A percentile compares a stretch with the other conserved stretches of the same genome.
Evolutionary conservation across 1,284 basidiomycete species (phyloP).

Genomic region (Thecaphora thlaspeos): DNA sequence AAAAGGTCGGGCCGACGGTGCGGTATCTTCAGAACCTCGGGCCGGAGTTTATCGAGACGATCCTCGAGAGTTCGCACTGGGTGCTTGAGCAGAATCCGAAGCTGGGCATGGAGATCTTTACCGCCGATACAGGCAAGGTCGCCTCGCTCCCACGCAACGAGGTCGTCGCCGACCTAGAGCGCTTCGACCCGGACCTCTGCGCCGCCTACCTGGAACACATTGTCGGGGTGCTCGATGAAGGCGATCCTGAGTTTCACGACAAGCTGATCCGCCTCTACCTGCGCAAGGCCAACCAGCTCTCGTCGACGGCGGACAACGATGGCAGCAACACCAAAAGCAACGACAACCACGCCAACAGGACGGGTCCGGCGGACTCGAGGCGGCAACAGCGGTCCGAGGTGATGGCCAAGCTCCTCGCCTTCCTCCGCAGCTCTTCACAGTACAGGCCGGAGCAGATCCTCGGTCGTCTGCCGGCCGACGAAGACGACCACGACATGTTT

Average conservation of each 20-base stretch:
- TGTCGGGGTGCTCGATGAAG: conserved; percentile 72
- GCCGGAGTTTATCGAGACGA: conserved; percentile 43
- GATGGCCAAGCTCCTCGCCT: conserved; percentile 72
- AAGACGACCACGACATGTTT: conserved; percentile 65
- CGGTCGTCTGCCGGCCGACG: conserved; percentile 71
- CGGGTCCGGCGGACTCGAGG: background rate
- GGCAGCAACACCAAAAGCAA: background rate
- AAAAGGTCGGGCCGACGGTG: conserved; percentile 79
- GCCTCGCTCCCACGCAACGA: conserved; percentile 63
- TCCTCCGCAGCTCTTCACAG: conserved; percentile 71
- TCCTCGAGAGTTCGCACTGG: conserved; percentile 68
- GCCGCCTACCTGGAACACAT: conserved; percentile 83
- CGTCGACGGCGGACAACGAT: too few relatives aligned
- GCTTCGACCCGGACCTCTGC: conserved; percentile 66
- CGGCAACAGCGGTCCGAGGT: conserved; percentile 58
- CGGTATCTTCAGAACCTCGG: conserved; percentile 85
- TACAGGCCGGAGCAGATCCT: conserved; percentile 81
- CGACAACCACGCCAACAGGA: too few relatives aligned
- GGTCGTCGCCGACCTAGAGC: conserved; percentile 65
- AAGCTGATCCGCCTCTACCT: conserved; percentile 83
- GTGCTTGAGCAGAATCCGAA: conserved; percentile 72
- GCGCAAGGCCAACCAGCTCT: conserved; percentile 62
- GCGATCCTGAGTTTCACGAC: conserved; percentile 73
- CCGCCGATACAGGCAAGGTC: conserved; percentile 74
- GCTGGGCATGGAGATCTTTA: conserved; percentile 87